Base-by-base conservation (phyloP, 768 basidiomycete species). In the Zangia roseola region DNA sequence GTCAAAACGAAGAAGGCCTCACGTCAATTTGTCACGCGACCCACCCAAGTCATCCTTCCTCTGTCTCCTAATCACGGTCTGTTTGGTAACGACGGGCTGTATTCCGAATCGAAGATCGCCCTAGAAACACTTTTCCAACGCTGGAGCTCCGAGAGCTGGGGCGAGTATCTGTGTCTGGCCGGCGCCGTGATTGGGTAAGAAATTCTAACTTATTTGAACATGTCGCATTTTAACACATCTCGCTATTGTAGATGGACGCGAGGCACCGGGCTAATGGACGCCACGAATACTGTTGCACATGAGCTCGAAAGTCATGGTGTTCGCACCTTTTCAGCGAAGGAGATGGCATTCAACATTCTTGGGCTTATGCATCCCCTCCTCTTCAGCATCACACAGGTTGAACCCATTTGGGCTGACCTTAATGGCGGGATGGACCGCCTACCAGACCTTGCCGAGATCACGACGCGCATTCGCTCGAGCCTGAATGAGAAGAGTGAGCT, bases 341-440 rank as follows among this genome's bases (percentile, higher is more conserved):
- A 99, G 73, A 99, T 98, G 97, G 94, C 97, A 0, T 99, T 99
- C 83, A 99, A 99, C 71, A 93, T 99, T 61, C 86, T 99, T 46
- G 95, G 97, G 52, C 80, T 99, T 42, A 98, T 99, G 95, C 97
- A 99, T 64, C 97, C 97, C 37, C 83, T 98, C 6, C 81, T 99
- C 45, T 98, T 98, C 83, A 97, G 95, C 70, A 95, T 99, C 63
- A 97, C 95, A 10, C 97, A 99, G 68, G 94, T 98, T 39, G 95
- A 99, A 67, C 95, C 97, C 9, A 94, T 98, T 65, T 98, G 97
- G 97, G 97, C 95, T 47, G 97, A 98, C 67, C 77, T 97, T 54
- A 97, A 94, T 58, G 95, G 95, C 60, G 95, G 94, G 28, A 97
- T 98, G 94, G 94, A 97, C 72, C 91, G 91, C 53, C 79, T 98